A percentile compares a stretch with the other conserved stretches of the same genome.
These are phyloP conservation scores for Neonectria hederae DNA, from an alignment of 2,329 filamentous ascomycete species.

Conservation along the genomic window DNA sequence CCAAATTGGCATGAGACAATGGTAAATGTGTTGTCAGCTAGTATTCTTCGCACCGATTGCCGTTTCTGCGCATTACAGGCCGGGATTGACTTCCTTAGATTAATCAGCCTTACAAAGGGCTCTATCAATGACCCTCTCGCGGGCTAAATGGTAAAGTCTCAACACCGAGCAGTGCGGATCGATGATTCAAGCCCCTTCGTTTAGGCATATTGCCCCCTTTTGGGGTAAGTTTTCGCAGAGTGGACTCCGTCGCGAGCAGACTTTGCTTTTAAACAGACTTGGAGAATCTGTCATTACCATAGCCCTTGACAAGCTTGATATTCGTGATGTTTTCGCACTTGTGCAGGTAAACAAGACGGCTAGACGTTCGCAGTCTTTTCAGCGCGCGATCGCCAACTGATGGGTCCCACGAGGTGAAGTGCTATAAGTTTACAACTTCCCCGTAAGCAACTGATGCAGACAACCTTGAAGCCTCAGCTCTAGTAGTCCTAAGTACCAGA, in stretches of 20 bases:
- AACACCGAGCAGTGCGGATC: too few relatives aligned
- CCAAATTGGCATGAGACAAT: too few relatives aligned
- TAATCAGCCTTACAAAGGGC: background rate
- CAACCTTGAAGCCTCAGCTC: background rate
- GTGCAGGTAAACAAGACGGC: background rate
- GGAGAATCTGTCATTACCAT: too few relatives aligned
- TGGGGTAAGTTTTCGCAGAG: too few relatives aligned
- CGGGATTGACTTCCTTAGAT: background rate
- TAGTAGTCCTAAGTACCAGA: background rate
- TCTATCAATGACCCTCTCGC: background rate
- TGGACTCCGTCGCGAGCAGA: too few relatives aligned
- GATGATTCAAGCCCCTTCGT: background rate
- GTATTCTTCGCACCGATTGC: background rate
- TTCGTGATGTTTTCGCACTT: too few relatives aligned
- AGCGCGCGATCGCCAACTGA: background rate
- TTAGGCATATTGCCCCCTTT: background rate
- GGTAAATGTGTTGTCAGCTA: too few relatives aligned
- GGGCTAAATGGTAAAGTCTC: background rate
- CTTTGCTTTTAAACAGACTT: too few relatives aligned
- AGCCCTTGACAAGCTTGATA: too few relatives aligned
- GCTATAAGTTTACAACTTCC: background rate
- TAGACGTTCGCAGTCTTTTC: background rate
- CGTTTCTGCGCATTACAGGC: background rate
- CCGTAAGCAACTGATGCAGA: background rate
- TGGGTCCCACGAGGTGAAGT: background rate